Conservation (phyloP, 345 rosid species). For the Erodium maritimum region DNA sequence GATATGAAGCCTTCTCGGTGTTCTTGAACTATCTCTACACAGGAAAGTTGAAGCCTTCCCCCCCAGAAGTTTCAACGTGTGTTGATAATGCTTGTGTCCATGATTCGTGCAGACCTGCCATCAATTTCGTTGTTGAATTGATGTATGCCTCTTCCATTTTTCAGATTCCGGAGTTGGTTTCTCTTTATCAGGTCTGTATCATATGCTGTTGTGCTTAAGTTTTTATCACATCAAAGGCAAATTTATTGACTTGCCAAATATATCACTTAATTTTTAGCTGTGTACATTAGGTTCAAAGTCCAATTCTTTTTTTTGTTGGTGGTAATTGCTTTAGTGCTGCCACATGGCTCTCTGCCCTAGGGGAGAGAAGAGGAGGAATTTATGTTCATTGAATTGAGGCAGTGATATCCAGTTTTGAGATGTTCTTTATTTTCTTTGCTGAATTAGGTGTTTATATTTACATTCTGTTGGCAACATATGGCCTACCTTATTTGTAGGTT, state of each 20-base stretch:
- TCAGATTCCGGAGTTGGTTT: conserved; percentile 62
- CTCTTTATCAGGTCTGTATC: conserved; percentile 64
- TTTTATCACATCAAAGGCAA: too few relatives aligned
- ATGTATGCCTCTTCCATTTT: conserved; percentile 72
- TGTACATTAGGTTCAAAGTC: too few relatives aligned
- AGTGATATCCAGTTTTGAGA: too few relatives aligned
- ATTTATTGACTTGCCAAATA: too few relatives aligned
- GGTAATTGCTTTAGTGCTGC: too few relatives aligned
- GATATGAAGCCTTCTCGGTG: conserved; percentile 62
- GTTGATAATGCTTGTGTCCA: conserved; percentile 59
- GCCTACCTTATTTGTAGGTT: background rate
- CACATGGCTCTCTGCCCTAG: too few relatives aligned
- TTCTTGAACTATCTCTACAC: conserved; percentile 68
- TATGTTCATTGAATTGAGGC: too few relatives aligned
- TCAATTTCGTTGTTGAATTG: conserved; percentile 69
- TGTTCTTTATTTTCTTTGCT: too few relatives aligned
- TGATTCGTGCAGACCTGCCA: conserved; percentile 81
- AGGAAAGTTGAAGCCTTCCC: conserved; percentile 65
- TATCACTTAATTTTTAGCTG: too few relatives aligned
- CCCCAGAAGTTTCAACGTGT: conserved; percentile 69
- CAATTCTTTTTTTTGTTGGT: too few relatives aligned
- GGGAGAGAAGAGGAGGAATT: too few relatives aligned
- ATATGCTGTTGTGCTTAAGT: background rate
- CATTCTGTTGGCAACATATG: background rate
- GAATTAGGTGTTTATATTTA: too few relatives aligned